Conservation (phyloP, 1,284 basidiomycete species). For the Malassezia nana region DNA sequence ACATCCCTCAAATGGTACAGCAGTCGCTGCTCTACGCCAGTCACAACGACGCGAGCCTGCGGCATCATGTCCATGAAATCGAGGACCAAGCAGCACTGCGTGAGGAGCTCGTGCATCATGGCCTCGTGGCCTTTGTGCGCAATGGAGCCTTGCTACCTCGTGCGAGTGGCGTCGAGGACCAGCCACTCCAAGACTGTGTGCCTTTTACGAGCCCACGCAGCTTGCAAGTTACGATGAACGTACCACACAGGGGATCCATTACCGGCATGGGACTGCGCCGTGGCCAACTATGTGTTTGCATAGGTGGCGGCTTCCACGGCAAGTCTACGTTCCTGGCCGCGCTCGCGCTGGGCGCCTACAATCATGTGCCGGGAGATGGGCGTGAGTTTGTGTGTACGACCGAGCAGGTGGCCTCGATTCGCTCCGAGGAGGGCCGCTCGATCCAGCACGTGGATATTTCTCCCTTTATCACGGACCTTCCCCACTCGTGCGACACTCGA, state of each 20-base stretch:
- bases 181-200: conserved; percentile 4
- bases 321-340: conserved; percentile 21
- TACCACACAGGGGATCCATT: conserved; percentile 14
- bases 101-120: not conserved
- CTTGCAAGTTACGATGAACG: not conserved
- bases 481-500: conserved; percentile 8
- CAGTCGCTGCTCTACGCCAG: not conserved
- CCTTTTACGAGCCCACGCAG: conserved; percentile 9
- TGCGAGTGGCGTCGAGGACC: conserved; percentile 11
- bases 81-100: conserved; percentile 17
- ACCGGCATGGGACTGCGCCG: conserved; percentile 11
- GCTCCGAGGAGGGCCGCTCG: conserved; percentile 19
- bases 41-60: not conserved
- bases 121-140: conserved; percentile 16
- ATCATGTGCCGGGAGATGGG: conserved; percentile 17
- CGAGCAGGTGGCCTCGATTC: conserved; percentile 1
- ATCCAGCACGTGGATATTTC: conserved; percentile 15
- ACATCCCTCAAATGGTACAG: conserved; percentile 11
- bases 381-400: conserved; percentile 17
- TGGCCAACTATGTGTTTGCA: conserved; percentile 4
- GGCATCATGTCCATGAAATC: conserved; percentile 3
- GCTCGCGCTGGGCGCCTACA: conserved; percentile 13
- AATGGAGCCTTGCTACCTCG: conserved; percentile 16
- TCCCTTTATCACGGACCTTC: conserved; percentile 18
- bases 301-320: conserved; percentile 20